Base-by-base conservation (phyloP, 139 green algal species). In the Ettlia oleoabundans region DNA sequence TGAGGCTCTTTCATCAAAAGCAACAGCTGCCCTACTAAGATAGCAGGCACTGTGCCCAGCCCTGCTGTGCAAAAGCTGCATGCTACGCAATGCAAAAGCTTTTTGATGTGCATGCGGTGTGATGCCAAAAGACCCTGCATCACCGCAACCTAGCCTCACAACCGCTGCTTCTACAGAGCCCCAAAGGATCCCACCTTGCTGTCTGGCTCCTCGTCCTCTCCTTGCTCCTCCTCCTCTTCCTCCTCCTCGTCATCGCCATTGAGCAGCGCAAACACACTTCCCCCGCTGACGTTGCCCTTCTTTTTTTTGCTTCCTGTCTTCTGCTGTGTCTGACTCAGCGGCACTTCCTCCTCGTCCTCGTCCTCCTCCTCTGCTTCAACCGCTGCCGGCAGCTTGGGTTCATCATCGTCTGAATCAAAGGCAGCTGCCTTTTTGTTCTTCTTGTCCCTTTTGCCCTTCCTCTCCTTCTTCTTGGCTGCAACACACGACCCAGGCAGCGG, bases 341-440 rank as follows among this genome's bases (percentile, higher is more conserved):
- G 43, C 21, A 78, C 8, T 32, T 65, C 71, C 80, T 85, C 87
- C 22, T 92, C 90, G 1, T 93, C 91, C 4, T 93, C 89, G 9
- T 90, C 86, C 21, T 87, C 76, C 10, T 83, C 73, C 24, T 47
- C 76, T 15, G 75, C n/a, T 71, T 15, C 13, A 62, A 21, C 55
- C 2, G 26, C 47, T 58, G 47, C 47, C 10, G 47, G 47, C 72
- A 80, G 28, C 51, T 73, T 37, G 55, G 78, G 70, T 30, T 88
- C 78, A 9, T 85, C 85, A 4, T 92, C 90, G 37, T 95, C 92
- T 21, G 58, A 82, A 73, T 87, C 80, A 67, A 90, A 91, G 22
- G 63, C 79, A 21, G 61, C 76, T 1, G 72, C 72, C 22, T 93
- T 93, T 83, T 93, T 92, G 68, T 94, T 94, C 82, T 95, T 96